phyloP scores from a whole-genome alignment of 1,284 basidiomycete species.

The Tremellales sp. region DNA sequence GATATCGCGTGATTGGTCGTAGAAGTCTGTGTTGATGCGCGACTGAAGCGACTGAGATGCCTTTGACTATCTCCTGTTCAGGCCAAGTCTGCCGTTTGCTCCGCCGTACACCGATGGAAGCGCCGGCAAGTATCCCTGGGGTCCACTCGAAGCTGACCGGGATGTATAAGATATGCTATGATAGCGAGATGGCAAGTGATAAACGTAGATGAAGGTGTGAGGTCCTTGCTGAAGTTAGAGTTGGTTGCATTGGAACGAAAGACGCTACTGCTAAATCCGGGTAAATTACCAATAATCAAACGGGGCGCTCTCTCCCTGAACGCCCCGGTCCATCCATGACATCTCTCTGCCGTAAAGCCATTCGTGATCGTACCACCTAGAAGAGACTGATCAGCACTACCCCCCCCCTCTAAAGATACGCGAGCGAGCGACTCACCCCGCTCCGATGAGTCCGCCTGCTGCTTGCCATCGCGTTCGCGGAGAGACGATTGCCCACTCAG shows the following conservation, averaged over 20 bases:
- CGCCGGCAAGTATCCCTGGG: neutral
- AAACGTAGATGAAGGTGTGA: too few relatives aligned
- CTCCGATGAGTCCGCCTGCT: conserved; percentile 66
- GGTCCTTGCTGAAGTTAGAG: too few relatives aligned
- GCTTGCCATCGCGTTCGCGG: conserved; percentile 56
- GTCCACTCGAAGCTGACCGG: neutral
- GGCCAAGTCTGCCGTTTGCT: too few relatives aligned
- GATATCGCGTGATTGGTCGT: neutral
- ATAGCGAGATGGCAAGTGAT: too few relatives aligned
- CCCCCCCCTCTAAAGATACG: neutral
- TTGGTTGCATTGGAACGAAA: too few relatives aligned
- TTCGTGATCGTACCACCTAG: conserved; percentile 30
- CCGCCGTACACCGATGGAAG: neutral
- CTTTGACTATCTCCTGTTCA: too few relatives aligned
- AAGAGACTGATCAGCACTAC: conserved; percentile 14
- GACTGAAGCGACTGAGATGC: neutral
- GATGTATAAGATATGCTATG: neutral
- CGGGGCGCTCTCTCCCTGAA: too few relatives aligned
- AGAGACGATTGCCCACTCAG: conserved; percentile 69
- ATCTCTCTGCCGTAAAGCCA: conserved; percentile 36
- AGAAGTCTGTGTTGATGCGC: neutral
- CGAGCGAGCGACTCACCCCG: conserved; percentile 32
- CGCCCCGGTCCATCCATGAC: conserved; percentile 39
- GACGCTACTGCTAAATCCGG: too few relatives aligned
- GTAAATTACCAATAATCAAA: too few relatives aligned